Evolutionary conservation across 1,284 basidiomycete species (phyloP), one percentile per base, ranked within the genome.

Genomic region (Ustilago curta): DNA sequence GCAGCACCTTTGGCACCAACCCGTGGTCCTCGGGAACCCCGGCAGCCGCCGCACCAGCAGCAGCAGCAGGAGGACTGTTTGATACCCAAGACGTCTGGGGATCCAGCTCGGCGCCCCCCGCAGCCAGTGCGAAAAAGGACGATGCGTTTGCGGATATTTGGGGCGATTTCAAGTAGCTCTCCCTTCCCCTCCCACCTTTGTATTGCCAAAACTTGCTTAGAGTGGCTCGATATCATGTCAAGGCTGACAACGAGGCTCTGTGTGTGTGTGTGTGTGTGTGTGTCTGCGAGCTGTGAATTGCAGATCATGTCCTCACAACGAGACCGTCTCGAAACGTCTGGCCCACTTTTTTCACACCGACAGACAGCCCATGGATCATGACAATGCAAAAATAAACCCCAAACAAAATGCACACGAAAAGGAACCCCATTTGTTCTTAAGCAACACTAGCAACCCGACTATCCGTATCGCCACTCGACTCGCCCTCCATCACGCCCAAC

Each of bases 71-170:
- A 12, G 66, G 59, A 16, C 45, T 83, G 27, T 78, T 80, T 42
- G 69, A 78, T 39, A 78, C 79, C 1, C 77, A 80, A 27, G 78
- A 82, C 45, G 75, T 81, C 1, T 81, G 81, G 81, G 73, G 77
- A 16, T 45, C 56, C 2, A 39, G 23, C n/a, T 21, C 39, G 6
- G n/a, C 47, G 47, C 14, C 50, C 1, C 25, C 31, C 18, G 29
- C 56, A 8, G n/a, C 61, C 9, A 51, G 39, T 21, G 35, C 35
- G 12, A 44, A 59, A 16, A 78, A 79, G 52, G 66, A 79, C n/a
- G 82, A 82, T 50, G 81, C 79, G 0, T 83, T 83, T 53, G 78
- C 83, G n/a, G 80, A 84, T 59, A 83, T 84, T 52, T 84, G 83
- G 83, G 81, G 80, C 44, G 82, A 83, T 39, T 83, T 82, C 69